Percentiles rank a stretch among this genome's conserved stretches.
These are phyloP conservation scores for Tolypocladium tropicale DNA, from an alignment of 2,329 filamentous ascomycete species.

Conservation along the genomic window DNA sequence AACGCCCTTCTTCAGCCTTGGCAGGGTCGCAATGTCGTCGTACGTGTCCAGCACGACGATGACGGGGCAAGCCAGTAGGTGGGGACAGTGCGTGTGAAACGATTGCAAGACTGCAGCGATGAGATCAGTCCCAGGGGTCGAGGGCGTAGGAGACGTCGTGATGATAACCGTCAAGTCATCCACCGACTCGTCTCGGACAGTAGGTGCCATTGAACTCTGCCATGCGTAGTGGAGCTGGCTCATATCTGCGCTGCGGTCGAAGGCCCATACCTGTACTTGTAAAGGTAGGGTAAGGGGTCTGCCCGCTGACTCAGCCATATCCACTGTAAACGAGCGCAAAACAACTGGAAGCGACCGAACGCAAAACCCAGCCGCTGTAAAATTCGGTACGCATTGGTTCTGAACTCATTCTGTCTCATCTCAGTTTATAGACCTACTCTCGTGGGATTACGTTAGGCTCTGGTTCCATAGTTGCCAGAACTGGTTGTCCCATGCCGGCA, in stretches of 20 bases:
- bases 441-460: conserved; percentile 3
- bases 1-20: not conserved
- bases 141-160: not conserved
- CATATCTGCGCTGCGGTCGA: too few relatives aligned
- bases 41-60: not conserved
- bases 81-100: not conserved
- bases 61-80: not conserved
- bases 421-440: too few relatives aligned
- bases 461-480: conserved; percentile 27
- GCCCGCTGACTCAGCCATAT: too few relatives aligned
- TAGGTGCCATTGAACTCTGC: not conserved
- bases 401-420: too few relatives aligned
- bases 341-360: too few relatives aligned
- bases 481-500: conserved; percentile 30
- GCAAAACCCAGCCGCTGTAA: too few relatives aligned
- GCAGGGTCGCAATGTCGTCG: not conserved
- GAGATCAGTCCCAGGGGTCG: not conserved
- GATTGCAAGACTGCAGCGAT: not conserved
- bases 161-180: not conserved
- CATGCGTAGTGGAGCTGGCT: not conserved
- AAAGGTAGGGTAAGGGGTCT: not conserved
- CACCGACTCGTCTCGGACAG: not conserved
- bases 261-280: not conserved
- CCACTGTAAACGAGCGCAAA: too few relatives aligned
- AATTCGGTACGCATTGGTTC: too few relatives aligned